Evolutionary conservation across 306 rosid genomes (phyloP).

Genomic region (Cotoneaster glaucophyllus): DNA sequence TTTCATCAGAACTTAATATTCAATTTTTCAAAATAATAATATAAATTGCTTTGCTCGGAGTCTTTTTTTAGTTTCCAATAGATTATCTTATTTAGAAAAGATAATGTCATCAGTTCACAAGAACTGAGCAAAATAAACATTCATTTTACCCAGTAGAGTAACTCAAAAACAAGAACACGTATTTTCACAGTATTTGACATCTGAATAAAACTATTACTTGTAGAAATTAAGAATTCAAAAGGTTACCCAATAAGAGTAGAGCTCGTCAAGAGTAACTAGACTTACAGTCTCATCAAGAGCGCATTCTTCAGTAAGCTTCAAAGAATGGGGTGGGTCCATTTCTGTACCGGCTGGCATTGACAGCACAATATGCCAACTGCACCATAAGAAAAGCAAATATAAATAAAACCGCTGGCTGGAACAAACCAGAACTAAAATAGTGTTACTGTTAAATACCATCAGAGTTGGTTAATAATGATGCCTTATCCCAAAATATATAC

Average conservation of each 20-base stretch:
- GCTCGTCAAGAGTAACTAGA: conserved; percentile 9
- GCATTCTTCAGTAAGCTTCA: conserved; percentile 55
- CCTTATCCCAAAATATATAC: neutral
- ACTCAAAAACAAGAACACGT: neutral
- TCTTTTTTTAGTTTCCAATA: neutral
- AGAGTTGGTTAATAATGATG: neutral
- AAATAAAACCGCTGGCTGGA: neutral
- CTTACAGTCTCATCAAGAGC: conserved; percentile 69
- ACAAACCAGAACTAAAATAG: neutral
- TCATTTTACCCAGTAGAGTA: neutral
- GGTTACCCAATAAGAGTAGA: neutral
- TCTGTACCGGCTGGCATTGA: conserved; percentile 58
- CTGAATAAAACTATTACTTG: neutral
- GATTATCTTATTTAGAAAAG: neutral
- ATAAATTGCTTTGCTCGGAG: neutral
- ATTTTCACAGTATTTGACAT: neutral
- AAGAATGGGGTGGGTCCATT: conserved; percentile 60
- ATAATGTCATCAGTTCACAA: neutral
- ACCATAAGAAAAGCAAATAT: conserved; percentile 16
- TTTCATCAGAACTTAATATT: neutral
- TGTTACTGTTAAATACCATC: neutral
- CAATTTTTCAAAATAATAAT: neutral
- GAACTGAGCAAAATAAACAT: neutral
- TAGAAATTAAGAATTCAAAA: neutral
- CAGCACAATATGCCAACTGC: conserved; percentile 71